A percentile compares a stretch with the other conserved stretches of the same genome.
Conservation (phyloP, 2,329 filamentous ascomycete species). For the Didymella segeticola region DNA sequence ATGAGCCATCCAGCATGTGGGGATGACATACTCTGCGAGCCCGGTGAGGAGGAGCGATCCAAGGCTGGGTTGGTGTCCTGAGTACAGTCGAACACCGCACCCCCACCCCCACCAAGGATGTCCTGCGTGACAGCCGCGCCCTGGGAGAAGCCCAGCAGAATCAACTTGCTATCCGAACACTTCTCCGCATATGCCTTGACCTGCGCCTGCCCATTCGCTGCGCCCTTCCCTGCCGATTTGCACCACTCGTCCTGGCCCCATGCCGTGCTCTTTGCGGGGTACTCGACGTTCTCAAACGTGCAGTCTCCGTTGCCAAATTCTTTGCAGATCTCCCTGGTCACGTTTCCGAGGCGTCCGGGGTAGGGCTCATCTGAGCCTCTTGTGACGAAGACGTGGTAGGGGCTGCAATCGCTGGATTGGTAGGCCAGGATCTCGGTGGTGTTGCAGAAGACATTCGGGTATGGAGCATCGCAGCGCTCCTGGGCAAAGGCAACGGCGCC, state of each 20-base stretch:
- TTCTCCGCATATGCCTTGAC: slow-evolving; percentile 33
- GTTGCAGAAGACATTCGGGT: slow-evolving; percentile 29
- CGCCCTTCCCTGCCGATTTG: slow-evolving; percentile 33
- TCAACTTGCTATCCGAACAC: slow-evolving; percentile 38
- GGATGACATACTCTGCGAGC: slow-evolving; percentile 26
- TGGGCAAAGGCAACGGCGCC: slow-evolving; percentile 25
- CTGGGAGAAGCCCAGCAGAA: slow-evolving; percentile 36
- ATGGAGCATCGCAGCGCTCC: slow-evolving; percentile 33
- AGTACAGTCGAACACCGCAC: slow-evolving; percentile 31
- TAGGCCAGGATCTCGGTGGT: slow-evolving; percentile 33
- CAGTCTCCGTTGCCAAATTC: slow-evolving; percentile 28
- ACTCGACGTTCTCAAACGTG: slow-evolving; percentile 36
- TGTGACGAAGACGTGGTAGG: slow-evolving; percentile 36
- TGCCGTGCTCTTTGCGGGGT: slow-evolving; percentile 36
- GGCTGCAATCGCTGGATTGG: slow-evolving; percentile 29
- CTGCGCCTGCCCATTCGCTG: slow-evolving; percentile 31
- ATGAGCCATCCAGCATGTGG: neutral
- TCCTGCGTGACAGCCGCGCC: slow-evolving; percentile 36
- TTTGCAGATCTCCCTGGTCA: slow-evolving; percentile 31
- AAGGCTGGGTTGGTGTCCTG: slow-evolving; percentile 30
- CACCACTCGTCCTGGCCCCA: slow-evolving; percentile 37
- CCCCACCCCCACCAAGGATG: slow-evolving; percentile 40
- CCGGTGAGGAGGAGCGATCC: slow-evolving; percentile 25
- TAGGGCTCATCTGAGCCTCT: slow-evolving; percentile 41
- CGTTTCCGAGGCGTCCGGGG: slow-evolving; percentile 35